These are phyloP conservation scores for Wickerhamomyces kurtzmanii DNA, from an alignment of 805 yeast genomes.

Conservation along the genomic window DNA sequence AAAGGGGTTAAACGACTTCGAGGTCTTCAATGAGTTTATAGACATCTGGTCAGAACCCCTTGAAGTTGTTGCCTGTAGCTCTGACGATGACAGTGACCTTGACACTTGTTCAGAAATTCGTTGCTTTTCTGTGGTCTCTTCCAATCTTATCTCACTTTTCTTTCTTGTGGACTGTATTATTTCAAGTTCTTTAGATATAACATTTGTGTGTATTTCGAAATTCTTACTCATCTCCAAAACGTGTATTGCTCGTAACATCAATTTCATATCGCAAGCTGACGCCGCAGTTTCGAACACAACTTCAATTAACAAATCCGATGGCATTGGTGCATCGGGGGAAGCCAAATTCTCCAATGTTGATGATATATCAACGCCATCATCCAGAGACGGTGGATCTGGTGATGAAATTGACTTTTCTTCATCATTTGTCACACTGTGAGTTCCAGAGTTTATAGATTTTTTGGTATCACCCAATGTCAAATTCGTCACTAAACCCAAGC, in stretches of 20 bases:
- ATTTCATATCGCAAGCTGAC: constrained; percentile 51
- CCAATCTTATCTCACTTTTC: constrained; percentile 2
- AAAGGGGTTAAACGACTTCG: too few species aligned
- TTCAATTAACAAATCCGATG: constrained; percentile 46
- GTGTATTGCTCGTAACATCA: constrained; percentile 48
- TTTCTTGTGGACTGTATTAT: too few species aligned
- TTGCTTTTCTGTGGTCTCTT: too few species aligned
- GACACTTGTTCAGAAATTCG: too few species aligned
- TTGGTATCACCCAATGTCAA: constrained; percentile 12
- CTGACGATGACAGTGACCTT: too few species aligned
- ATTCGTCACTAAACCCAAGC: constrained; percentile 13
- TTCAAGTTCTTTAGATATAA: constrained; percentile 10
- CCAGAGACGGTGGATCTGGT: too few species aligned
- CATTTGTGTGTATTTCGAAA: constrained; percentile 20
- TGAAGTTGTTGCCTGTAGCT: too few species aligned
- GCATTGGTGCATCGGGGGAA: constrained; percentile 43
- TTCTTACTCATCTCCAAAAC: constrained; percentile 38
- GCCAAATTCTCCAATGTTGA: constrained; percentile 52
- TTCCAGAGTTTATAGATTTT: constrained; percentile 10
- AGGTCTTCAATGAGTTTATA: too few species aligned
- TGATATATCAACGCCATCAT: too few species aligned
- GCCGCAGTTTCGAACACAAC: constrained; percentile 54
- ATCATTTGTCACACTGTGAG: constrained; percentile 9
- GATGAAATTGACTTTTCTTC: constrained; percentile 1
- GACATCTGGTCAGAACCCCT: too few species aligned